phyloP scores from a whole-genome alignment of 2,329 filamentous ascomycete species.

The Fusarium robinianum region DNA sequence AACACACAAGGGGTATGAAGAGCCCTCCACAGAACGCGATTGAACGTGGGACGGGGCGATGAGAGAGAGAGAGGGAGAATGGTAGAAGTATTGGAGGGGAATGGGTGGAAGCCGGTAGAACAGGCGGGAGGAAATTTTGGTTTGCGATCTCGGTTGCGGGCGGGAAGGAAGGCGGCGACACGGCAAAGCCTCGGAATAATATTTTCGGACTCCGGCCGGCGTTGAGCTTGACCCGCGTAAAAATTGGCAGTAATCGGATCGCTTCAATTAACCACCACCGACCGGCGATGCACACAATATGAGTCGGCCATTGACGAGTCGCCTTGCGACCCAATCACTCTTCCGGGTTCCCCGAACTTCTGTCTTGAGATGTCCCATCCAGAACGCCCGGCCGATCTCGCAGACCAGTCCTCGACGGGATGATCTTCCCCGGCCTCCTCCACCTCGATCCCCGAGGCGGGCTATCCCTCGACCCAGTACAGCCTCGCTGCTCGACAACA shows the following conservation, averaged over 20 bases:
- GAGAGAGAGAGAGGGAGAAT: constrained; percentile 31
- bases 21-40: constrained; percentile 37
- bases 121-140: constrained; percentile 45
- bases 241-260: constrained; percentile 34
- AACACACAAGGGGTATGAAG: constrained; percentile 29
- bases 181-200: constrained; percentile 43
- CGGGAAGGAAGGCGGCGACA: constrained; percentile 42
- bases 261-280: constrained; percentile 22
- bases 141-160: constrained; percentile 45
- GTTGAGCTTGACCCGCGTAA: constrained; percentile 22
- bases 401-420: constrained; percentile 42
- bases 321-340: constrained; percentile 49
- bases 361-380: constrained; percentile 27
- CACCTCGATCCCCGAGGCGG: constrained; percentile 28
- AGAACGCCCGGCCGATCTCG: constrained; percentile 45
- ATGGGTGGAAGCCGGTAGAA: constrained; percentile 37
- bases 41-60: constrained; percentile 35
- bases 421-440: constrained; percentile 30
- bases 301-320: constrained; percentile 50
- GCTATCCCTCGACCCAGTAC: constrained; percentile 35
- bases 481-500: constrained; percentile 41
- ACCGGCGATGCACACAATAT: constrained; percentile 45
- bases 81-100: not conserved
- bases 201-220: constrained; percentile 6
- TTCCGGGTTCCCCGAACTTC: constrained; percentile 34